These are phyloP conservation scores for Ceratocystis variospora DNA, from an alignment of 2,329 filamentous ascomycete species.

Conservation along the genomic window DNA sequence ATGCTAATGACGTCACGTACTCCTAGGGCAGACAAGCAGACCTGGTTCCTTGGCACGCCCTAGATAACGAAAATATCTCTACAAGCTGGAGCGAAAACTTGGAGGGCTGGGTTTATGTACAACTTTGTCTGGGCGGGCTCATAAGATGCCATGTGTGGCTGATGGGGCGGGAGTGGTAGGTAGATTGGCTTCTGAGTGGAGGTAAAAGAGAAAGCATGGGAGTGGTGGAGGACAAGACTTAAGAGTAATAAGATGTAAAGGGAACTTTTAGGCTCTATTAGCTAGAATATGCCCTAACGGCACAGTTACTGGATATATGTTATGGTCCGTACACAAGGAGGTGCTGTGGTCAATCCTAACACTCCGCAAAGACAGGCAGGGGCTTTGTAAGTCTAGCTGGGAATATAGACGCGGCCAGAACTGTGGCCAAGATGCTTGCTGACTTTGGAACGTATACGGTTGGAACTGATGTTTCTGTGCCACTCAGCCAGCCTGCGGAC, in stretches of 20 bases:
- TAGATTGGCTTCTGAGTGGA: too few species aligned
- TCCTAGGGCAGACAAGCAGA: too few species aligned
- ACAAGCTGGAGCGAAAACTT: too few species aligned
- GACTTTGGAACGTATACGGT: slow-evolving; percentile 28
- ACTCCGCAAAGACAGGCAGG: slow-evolving; percentile 49
- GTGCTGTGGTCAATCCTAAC: slow-evolving; percentile 74
- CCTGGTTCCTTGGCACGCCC: too few species aligned
- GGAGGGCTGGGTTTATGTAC: too few species aligned
- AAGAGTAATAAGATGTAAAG: neutral
- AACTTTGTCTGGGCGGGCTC: too few species aligned
- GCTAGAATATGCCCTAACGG: slow-evolving; percentile 29
- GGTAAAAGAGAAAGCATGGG: neutral
- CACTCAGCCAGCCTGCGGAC: slow-evolving; percentile 59
- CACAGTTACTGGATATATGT: slow-evolving; percentile 25
- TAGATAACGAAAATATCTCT: too few species aligned
- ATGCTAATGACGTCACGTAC: too few species aligned
- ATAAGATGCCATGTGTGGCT: too few species aligned
- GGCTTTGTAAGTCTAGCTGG: slow-evolving; percentile 63
- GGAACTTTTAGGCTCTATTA: slow-evolving; percentile 1
- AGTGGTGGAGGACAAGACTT: neutral
- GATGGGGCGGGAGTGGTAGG: too few species aligned
- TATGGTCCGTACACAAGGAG: slow-evolving; percentile 59
- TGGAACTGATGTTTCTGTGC: slow-evolving; percentile 76
- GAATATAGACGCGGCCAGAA: slow-evolving; percentile 32
- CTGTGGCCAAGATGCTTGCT: neutral